Base-by-base conservation (phyloP, 257 asterid species). In the Solanum gracilifrons region DNA sequence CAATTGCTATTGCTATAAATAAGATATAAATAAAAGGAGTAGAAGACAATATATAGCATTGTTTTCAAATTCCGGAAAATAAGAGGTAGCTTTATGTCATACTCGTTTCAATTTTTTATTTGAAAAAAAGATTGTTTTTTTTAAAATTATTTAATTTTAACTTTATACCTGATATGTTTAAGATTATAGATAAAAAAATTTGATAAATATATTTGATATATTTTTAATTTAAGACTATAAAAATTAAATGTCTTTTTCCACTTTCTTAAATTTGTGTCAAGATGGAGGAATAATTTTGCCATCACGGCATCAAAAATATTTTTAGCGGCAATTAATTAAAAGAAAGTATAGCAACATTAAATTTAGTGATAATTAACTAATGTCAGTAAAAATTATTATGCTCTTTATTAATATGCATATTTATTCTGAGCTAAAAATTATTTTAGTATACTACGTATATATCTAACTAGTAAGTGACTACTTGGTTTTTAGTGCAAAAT, bases 161-260 rank as follows among this genome's bases (percentile, higher is more conserved):
- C 62, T 3, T 18, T 18, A 55, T 51, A 18, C 1, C 1, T 55
- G 4, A 55, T 4, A 18, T 6, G 62, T 2, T 55, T 55, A 18
- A 55, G 10, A 55, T 18, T 6, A 51, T 51, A 51, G 0, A 48
- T 48, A 0, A 48, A 48, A 48, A 48, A 15, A 2, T 0, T 16
- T 55, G 3, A 7, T 7, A 6, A 55, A 20, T 6, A 55, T 55
- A 55, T 55, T 55, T 55, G 4, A 55, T 1, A 1, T 18, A 2
- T 18, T 6, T 18, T 55, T 18, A 55, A 18, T 55, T 60, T 60
- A 23, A 60, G 3, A 23, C 2, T 15, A 23, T 10, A 62, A 62
- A 0, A 9, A 10, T 1, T 4, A n/a, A 3, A 2, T 23, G 27
- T 62, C 0, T 4, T 23, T 51, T 62, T 9, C 10, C 1, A 2